Evolutionary conservation across 148 eudicot species (phyloP).

Genomic region (Polygonum maritimum): DNA sequence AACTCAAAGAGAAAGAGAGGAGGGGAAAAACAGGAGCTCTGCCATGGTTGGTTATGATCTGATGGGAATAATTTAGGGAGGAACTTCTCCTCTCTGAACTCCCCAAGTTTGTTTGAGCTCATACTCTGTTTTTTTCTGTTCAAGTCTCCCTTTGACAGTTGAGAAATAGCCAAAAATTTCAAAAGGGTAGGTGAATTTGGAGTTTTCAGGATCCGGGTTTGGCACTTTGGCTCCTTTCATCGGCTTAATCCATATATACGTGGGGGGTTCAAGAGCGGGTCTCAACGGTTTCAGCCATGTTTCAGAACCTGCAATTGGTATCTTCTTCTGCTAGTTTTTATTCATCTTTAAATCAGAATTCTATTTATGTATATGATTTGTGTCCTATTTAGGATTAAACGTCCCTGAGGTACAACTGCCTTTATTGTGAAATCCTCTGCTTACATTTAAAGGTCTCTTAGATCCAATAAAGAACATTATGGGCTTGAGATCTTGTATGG

Average conservation of each 20-base stretch:
- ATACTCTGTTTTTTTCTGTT: background rate
- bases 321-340: background rate
- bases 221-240: slow-evolving; percentile 14
- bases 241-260: background rate
- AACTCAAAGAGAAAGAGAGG: background rate
- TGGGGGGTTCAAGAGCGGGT: background rate
- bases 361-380: background rate
- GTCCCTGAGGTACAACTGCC: background rate
- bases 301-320: background rate
- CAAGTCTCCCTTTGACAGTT: background rate
- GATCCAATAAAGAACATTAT: background rate
- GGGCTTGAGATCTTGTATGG: background rate
- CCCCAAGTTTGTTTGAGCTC: slow-evolving; percentile 16
- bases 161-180: slow-evolving; percentile 14
- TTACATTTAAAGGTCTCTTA: background rate
- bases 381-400: no score
- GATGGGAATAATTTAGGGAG: slow-evolving; percentile 45
- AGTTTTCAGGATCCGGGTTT: slow-evolving; percentile 21
- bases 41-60: slow-evolving; percentile 40
- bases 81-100: slow-evolving; percentile 51
- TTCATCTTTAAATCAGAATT: no score
- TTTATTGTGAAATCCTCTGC: background rate
- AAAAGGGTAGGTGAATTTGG: slow-evolving; percentile 8
- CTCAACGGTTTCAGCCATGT: slow-evolving; percentile 3
- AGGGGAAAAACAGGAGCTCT: slow-evolving; percentile 3